Evolutionary conservation across 208 protist species (phyloP).

Genomic region (Naegleria gruberi): DNA sequence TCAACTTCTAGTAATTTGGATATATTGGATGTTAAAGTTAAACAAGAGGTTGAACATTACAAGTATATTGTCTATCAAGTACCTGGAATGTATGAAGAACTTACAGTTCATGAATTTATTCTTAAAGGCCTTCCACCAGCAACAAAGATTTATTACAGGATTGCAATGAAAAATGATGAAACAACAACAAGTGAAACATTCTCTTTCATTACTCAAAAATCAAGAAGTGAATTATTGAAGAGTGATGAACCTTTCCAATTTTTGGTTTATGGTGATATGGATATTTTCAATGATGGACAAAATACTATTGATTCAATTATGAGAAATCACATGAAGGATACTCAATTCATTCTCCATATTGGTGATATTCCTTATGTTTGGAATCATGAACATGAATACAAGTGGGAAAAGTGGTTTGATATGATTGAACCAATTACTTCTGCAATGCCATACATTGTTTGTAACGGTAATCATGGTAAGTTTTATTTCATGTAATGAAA

Average conservation of each 20-base stretch:
- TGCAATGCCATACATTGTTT: slow-evolving; percentile 36
- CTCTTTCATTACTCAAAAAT: not conserved
- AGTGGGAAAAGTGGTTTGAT: slow-evolving; percentile 33
- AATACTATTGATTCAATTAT: not conserved
- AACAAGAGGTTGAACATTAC: not conserved
- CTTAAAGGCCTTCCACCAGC: not conserved
- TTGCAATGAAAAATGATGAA: too few relatives aligned
- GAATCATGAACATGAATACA: not conserved
- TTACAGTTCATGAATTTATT: not conserved
- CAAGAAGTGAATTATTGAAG: not conserved
- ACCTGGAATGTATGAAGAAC: not conserved
- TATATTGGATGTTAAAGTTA: not conserved
- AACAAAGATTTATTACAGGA: too few relatives aligned
- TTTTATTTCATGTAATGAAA: not conserved
- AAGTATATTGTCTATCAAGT: not conserved
- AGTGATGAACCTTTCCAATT: not conserved
- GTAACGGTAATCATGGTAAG: slow-evolving; percentile 39
- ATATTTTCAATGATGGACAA: not conserved
- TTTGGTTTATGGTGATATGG: slow-evolving; percentile 6
- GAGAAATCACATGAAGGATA: not conserved
- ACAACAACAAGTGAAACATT: too few relatives aligned
- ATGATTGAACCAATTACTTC: slow-evolving; percentile 25
- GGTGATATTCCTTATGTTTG: slow-evolving; percentile 18
- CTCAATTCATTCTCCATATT: slow-evolving; percentile 7
- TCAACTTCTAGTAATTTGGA: not conserved